These are phyloP conservation scores for Clitopilus hobsonii DNA, from an alignment of 768 basidiomycete genomes.

Conservation along the genomic window DNA sequence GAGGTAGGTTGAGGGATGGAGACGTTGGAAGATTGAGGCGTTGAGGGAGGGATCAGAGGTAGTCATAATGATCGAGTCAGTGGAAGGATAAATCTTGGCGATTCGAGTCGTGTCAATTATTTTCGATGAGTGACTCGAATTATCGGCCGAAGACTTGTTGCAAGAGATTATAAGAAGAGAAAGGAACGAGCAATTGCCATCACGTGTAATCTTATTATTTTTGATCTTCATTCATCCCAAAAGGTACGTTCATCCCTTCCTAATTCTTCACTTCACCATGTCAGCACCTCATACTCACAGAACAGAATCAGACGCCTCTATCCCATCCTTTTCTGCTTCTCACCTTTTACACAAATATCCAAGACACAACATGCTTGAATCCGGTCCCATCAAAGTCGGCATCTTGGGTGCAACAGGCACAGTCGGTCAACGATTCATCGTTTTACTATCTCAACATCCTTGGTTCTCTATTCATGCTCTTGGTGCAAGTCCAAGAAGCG, in stretches of 20 bases:
- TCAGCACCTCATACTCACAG: neutral
- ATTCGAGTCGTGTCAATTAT: no score
- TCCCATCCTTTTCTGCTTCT: slow-evolving; percentile 14
- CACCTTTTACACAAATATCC: slow-evolving; percentile 27
- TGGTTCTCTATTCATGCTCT: slow-evolving; percentile 86
- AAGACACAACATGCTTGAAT: slow-evolving; percentile 29
- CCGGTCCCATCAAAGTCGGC: slow-evolving; percentile 46
- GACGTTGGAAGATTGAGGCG: slow-evolving; percentile 71
- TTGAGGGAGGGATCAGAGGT: slow-evolving; percentile 23
- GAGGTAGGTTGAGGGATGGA: slow-evolving; percentile 87
- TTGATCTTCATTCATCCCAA: no score
- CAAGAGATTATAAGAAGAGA: no score
- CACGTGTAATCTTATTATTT: no score
- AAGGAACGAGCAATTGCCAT: no score
- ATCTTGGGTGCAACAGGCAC: slow-evolving; percentile 89
- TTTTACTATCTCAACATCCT: slow-evolving; percentile 81
- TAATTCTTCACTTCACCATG: no score
- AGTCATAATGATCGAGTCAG: neutral
- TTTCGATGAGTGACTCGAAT: no score
- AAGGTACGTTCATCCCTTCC: no score
- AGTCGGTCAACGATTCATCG: slow-evolving; percentile 94
- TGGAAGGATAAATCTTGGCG: neutral
- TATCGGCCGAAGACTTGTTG: no score
- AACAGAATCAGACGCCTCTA: neutral
- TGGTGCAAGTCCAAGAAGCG: slow-evolving; percentile 85